Evolutionary conservation across 2,329 filamentous ascomycete genomes (phyloP), one percentile per base, ranked within the genome.

Genomic region (Trichoderma atrobrunneum): DNA sequence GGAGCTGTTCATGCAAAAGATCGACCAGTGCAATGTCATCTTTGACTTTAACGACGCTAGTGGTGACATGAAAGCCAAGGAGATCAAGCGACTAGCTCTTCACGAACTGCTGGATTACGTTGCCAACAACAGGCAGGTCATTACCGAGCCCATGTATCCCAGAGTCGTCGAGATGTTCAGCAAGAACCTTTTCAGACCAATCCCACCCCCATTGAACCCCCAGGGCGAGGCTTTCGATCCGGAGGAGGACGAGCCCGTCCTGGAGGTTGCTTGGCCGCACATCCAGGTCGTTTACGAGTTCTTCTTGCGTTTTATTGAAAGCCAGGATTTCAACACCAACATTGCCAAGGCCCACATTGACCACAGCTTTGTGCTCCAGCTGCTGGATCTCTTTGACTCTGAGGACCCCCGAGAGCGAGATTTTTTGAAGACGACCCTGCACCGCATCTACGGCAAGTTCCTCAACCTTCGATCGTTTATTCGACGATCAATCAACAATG

Each of bases 281-380:
- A 99, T 99, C 73, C 96, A 99, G 84, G 96, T 99, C 71, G 96
- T 99, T 54, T 99, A 99, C 83, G 96, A 99, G 83, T 99, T 99
- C 87, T 99, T 99, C 87, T 87, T 99, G 74, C 90, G 96, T 73
- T 99, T 99, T 84, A 99, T 99, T 77, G 96, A 99, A 83, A 98
- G 96, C 83, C 96, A 98, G 81, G 96, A 99, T 82, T 99, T 99
- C 88, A 99, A 98, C 86, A 99, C 96, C 76, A 99, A 99, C 83
- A 98, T 98, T 78, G 96, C 96, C 76, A 99, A 99, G 85, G 93
- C 95, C 74, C 98, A 97, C 82, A 99, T 99, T 81, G 96, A 99
- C 80, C 96, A 99, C 82, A 93, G 93, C 81, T 99, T 99, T 80
- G 96, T 99, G 60, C 88, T 99, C 73, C 94, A 97, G 85, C 87